phyloP scores from a whole-genome alignment of 108 stramenopile genomes.

The Skeletonema potamos region DNA sequence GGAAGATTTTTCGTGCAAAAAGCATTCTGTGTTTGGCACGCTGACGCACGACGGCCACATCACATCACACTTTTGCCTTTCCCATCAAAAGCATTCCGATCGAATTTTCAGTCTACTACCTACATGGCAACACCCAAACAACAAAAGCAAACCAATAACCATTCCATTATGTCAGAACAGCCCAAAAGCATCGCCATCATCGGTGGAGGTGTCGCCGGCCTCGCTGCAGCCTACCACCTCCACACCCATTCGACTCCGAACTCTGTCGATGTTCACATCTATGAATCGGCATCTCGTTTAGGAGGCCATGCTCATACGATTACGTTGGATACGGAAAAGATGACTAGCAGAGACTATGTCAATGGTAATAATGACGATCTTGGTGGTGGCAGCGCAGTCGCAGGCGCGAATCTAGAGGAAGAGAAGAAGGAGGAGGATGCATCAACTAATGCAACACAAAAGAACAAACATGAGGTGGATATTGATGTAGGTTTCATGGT shows the following conservation, averaged over 20 bases:
- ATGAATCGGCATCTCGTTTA: constrained; percentile 68
- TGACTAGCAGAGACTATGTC: constrained; percentile 9
- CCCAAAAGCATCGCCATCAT: constrained; percentile 61
- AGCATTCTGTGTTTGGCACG: too few relatives aligned
- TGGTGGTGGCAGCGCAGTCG: neutral
- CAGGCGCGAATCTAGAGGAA: constrained; percentile 21
- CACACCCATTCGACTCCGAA: constrained; percentile 17
- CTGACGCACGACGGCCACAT: too few relatives aligned
- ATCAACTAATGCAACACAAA: constrained; percentile 12
- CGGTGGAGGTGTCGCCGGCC: constrained; percentile 78
- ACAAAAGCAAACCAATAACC: neutral
- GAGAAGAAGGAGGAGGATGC: constrained; percentile 24
- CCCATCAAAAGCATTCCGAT: too few relatives aligned
- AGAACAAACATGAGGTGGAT: constrained; percentile 57
- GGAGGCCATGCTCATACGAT: constrained; percentile 93
- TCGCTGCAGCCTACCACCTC: constrained; percentile 81
- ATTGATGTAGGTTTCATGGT: constrained; percentile 98
- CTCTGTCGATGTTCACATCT: constrained; percentile 72
- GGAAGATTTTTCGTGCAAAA: neutral
- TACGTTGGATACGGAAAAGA: constrained; percentile 26
- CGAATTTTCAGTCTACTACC: too few relatives aligned
- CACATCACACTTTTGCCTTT: too few relatives aligned
- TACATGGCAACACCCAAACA: neutral
- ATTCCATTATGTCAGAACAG: neutral
- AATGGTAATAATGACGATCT: neutral